Conservation (phyloP, 257 asterid species). For the Forsythia viridissima region DNA sequence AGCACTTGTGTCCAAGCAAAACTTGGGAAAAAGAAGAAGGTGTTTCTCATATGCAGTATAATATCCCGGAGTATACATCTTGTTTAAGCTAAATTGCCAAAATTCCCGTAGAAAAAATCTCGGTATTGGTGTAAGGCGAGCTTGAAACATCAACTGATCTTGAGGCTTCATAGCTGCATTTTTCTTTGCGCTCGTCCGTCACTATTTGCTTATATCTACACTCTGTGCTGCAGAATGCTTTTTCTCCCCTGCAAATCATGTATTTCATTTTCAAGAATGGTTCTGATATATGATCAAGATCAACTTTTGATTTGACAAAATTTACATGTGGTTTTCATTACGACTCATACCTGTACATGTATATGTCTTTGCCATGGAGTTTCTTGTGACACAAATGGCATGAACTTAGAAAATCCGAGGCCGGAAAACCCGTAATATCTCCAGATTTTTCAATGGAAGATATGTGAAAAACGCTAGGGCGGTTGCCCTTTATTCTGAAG, state of each 20-base stretch:
- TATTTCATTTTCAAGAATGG: neutral
- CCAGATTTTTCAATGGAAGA: slow-evolving; percentile 47
- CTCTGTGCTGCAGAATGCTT: slow-evolving; percentile 81
- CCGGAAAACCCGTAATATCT: slow-evolving; percentile 35
- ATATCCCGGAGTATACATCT: slow-evolving; percentile 16
- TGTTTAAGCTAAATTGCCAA: slow-evolving; percentile 46
- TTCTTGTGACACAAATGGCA: slow-evolving; percentile 71
- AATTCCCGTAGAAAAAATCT: slow-evolving; percentile 61
- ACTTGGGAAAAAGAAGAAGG: neutral
- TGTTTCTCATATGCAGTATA: slow-evolving; percentile 27
- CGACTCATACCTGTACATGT: slow-evolving; percentile 76
- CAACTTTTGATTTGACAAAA: no score
- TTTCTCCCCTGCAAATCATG: slow-evolving; percentile 67
- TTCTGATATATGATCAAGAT: no score
- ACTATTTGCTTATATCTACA: slow-evolving; percentile 66
- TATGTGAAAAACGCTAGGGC: slow-evolving; percentile 54
- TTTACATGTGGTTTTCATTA: no score
- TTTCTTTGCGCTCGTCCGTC: slow-evolving; percentile 63
- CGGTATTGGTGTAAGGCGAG: slow-evolving; percentile 48
- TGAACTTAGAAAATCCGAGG: slow-evolving; percentile 65
- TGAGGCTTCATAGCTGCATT: slow-evolving; percentile 53
- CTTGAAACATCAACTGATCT: slow-evolving; percentile 46
- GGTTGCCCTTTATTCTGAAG: slow-evolving; percentile 29
- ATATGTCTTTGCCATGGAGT: slow-evolving; percentile 81
- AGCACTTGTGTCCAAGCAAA: neutral